Evolutionary conservation across 345 rosid species (phyloP), one percentile per base, ranked within the genome.

Genomic region (Eucalyptus marginata): DNA sequence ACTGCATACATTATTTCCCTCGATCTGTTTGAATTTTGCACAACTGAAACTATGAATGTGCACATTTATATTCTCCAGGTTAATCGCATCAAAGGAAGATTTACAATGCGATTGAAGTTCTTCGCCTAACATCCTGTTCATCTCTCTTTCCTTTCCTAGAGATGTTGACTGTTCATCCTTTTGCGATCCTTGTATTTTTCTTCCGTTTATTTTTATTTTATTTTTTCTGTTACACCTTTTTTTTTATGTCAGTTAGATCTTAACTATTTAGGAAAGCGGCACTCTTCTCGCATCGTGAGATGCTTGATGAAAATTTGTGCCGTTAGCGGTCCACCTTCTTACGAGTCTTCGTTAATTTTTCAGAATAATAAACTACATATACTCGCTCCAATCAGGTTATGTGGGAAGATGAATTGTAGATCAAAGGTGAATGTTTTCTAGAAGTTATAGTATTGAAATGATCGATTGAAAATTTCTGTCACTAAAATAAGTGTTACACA

Each of bases 401-500:
- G 3, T 27, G 68, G 66, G 68, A 59, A 12, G 6, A 5, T 7
- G 6, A 59, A 59, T 27, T 27, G 31, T 27, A 12, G 8, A 2
- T 59, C 31, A 27, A 11, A 59, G 0, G 68, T 59, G 31, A 59
- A 59, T 59, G 31, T 2, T 59, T 59, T 10, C 4, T 0, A 59
- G 6, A 59, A 10, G 11, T 25, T 10, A 25, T 25, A 24, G 1
- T 1, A 59, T 5, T 59, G 66, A 59, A 59, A 59, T 11, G 14
- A 1, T 11, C 1, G 8, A 59, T 0, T 59, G 68, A 59, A 11
- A 27, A 59, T 12, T 27, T 13, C 7, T 27, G 1, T 3, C 31
- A 27, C 16, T 12, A 59, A 59, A 59, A 3, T 59, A 0, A 59
- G n/a, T 2, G 2, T 6, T 29, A 0, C 3, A 12, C 0, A 7